These are phyloP conservation scores for Heterobasidion parviporum DNA, from an alignment of 1,284 basidiomycete species.

Conservation along the genomic window DNA sequence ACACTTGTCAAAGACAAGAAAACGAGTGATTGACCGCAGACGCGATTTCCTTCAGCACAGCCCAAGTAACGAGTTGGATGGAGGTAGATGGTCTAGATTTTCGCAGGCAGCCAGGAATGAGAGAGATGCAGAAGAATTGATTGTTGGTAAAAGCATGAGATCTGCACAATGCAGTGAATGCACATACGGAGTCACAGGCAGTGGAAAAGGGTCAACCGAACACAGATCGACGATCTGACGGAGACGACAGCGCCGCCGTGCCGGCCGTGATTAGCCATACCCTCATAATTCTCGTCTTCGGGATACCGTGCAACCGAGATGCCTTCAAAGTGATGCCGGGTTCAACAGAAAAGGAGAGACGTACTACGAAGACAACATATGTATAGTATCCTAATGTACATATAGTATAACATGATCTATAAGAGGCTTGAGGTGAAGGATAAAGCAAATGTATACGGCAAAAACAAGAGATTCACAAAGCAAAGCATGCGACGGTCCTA, in stretches of 20 bases:
- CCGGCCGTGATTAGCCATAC: no score
- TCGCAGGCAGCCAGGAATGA: neutral
- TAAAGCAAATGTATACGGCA: slow-evolving; percentile 1
- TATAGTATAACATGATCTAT: neutral
- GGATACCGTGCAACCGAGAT: no score
- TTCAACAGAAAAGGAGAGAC: neutral
- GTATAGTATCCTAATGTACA: neutral
- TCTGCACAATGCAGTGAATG: neutral
- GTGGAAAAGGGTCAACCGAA: neutral
- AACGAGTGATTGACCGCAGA: neutral
- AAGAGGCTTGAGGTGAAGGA: neutral
- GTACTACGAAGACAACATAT: neutral
- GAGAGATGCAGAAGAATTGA: neutral
- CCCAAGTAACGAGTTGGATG: neutral
- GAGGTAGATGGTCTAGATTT: neutral
- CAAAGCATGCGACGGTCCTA: neutral
- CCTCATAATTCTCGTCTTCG: no score
- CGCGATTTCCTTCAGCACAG: neutral
- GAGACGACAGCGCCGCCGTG: no score
- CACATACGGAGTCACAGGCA: neutral
- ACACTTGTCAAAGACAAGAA: neutral
- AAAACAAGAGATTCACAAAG: slow-evolving; percentile 1
- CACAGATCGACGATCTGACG: no score
- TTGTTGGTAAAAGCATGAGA: slow-evolving; percentile 2
- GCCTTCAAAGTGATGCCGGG: neutral